Base-by-base conservation (phyloP, 306 rosid genomes). In the Inga oerstediana region DNA sequence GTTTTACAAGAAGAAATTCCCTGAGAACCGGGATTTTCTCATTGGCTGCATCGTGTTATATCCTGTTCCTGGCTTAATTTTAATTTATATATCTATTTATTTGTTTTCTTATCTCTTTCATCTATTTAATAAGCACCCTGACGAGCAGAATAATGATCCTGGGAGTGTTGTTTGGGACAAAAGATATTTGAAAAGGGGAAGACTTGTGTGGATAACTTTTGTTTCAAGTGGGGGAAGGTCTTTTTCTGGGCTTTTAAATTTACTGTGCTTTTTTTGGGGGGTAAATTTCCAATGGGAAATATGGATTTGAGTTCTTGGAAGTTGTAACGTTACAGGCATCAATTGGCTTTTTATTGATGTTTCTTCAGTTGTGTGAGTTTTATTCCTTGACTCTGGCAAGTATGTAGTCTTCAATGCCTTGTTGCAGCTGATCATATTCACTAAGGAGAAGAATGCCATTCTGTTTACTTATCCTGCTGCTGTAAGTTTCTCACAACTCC, bases 1-100 rank as follows among this genome's bases (percentile, higher is more conserved):
- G 78, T 97, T 97, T 72, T 94, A 97, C 93, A 96, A 91, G 82
- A 97, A 94, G 85, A 94, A 92, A 86, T 97, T 94, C 78, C 97
- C 99, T 27, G 99, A 94, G 83, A 97, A 94, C 77, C 88, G 89
- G 65, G 90, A 97, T 73, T 97, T 97, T 66, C 94, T 97, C 82
- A 79, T 94, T 77, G 87, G 75, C 34, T 97, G 97, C 93, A 94
- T 94, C 84, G 86, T 80, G 19, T 92, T 90, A 94, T 94, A 97
- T 97, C 99, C 99, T 91, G 79, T 78, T 3, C 14, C 69, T 65
- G 46, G 4, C 12, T 49, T 51, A 3, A 35, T 13, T 37, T 35
- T 70, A 17, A 12, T 41, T 68, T 48, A 22, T 61, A 61, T 3
- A 24, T 24, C 19, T 62, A 41, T 61, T 44, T n/a, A n/a, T 72